Conservation (phyloP, 1,284 basidiomycete species). For the Violaceomyces palustris region DNA sequence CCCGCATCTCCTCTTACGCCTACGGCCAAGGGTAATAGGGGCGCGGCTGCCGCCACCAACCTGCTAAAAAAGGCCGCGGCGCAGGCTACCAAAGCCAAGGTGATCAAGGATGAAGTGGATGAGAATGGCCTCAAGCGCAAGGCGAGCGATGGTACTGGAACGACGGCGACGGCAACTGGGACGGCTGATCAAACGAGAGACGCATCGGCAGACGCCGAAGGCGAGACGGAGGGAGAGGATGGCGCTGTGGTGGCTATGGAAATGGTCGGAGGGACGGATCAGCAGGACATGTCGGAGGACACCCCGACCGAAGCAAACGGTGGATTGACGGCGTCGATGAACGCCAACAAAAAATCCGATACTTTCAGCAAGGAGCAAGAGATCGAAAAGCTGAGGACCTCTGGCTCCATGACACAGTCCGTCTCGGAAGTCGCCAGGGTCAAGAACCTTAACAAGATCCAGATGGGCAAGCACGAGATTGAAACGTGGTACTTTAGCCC, state of each 20-base stretch:
- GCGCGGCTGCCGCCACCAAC: constrained; percentile 50
- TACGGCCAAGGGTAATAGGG: constrained; percentile 15
- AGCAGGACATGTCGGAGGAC: constrained; percentile 39
- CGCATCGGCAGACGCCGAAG: constrained; percentile 56
- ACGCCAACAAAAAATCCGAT: constrained; percentile 53
- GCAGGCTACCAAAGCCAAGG: constrained; percentile 59
- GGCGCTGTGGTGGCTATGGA: constrained; percentile 56
- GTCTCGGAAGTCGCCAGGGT: constrained; percentile 95
- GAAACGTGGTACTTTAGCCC: constrained; percentile 99
- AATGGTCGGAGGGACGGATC: constrained; percentile 53
- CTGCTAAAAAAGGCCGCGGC: constrained; percentile 71
- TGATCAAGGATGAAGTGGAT: constrained; percentile 15
- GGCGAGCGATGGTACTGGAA: constrained; percentile 58
- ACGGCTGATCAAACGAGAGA: constrained; percentile 13
- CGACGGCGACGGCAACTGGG: too few species aligned
- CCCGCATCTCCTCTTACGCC: constrained; percentile 22
- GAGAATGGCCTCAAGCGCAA: constrained; percentile 65
- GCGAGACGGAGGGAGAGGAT: constrained; percentile 53
- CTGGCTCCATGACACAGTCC: constrained; percentile 97
- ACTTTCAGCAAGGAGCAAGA: constrained; percentile 87
- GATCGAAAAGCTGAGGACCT: constrained; percentile 94
- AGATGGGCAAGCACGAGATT: constrained; percentile 92
- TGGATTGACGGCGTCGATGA: constrained; percentile 57
- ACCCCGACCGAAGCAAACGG: constrained; percentile 21
- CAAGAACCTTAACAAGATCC: constrained; percentile 94